A percentile compares a stretch with the other conserved stretches of the same genome.
Conservation (phyloP, 179 eudicot genomes). For the Spinacia oleracea region DNA sequence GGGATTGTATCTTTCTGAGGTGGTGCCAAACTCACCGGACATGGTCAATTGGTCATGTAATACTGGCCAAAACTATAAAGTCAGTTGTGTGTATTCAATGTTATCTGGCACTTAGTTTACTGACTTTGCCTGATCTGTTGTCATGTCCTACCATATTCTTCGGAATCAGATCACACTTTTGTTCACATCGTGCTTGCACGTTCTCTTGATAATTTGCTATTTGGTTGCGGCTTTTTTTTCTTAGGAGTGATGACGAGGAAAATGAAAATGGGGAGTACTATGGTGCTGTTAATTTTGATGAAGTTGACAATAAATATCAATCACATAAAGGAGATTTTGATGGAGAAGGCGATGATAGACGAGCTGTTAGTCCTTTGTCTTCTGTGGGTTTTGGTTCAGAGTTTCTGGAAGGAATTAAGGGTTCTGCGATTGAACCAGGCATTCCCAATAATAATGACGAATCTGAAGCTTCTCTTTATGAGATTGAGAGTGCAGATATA, state of each 20-base stretch:
- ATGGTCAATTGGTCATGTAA: neutral
- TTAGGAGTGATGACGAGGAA: slow-evolving; percentile 47
- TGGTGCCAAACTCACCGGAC: no score
- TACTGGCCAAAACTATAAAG: neutral
- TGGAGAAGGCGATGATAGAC: slow-evolving; percentile 27
- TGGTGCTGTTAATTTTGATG: slow-evolving; percentile 38
- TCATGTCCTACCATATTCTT: neutral
- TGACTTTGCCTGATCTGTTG: slow-evolving; percentile 3
- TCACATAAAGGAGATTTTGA: slow-evolving; percentile 19
- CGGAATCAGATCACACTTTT: neutral
- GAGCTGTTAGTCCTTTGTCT: slow-evolving; percentile 22
- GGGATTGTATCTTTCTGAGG: neutral
- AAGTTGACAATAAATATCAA: slow-evolving; percentile 33
- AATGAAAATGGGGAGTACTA: slow-evolving; percentile 36
- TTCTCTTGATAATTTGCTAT: slow-evolving; percentile 11
- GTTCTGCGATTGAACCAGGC: slow-evolving; percentile 29
- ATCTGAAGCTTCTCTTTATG: slow-evolving; percentile 42
- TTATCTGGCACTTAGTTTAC: neutral
- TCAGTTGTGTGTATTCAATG: neutral
- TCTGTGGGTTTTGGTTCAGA: slow-evolving; percentile 30
- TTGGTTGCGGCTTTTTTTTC: slow-evolving; percentile 10
- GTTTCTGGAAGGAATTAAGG: slow-evolving; percentile 27
- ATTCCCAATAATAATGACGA: slow-evolving; percentile 32
- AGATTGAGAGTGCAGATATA: slow-evolving; percentile 33
- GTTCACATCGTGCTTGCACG: neutral